These are phyloP conservation scores for Paraphaeosphaeria sporulosa DNA, from an alignment of 2,329 filamentous ascomycete species.

Conservation along the genomic window DNA sequence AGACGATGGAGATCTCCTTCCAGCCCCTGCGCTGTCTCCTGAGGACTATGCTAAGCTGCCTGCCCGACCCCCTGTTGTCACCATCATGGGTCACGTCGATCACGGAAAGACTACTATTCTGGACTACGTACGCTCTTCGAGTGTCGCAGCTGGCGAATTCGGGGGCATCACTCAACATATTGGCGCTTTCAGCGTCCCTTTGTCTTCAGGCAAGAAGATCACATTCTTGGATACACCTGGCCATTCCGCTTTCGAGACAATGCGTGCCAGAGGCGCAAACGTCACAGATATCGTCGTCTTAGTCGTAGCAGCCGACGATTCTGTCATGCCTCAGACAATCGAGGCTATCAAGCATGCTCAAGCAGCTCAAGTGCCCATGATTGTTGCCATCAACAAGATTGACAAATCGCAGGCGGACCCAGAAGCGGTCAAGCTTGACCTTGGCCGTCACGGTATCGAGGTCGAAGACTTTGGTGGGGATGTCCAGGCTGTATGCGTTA, in stretches of 20 bases:
- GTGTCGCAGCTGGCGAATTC: constrained; percentile 88
- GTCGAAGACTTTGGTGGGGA: constrained; percentile 96
- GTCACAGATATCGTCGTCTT: constrained; percentile 97
- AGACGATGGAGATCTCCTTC: constrained; percentile 75
- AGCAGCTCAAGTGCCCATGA: constrained; percentile 87
- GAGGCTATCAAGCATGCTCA: constrained; percentile 96
- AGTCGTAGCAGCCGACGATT: constrained; percentile 95
- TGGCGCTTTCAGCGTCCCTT: constrained; percentile 90
- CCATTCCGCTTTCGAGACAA: constrained; percentile 92
- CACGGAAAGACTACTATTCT: constrained; percentile 97
- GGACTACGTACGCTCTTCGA: constrained; percentile 92
- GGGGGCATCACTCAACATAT: constrained; percentile 99
- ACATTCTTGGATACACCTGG: constrained; percentile 98
- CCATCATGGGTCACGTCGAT: constrained; percentile 99
- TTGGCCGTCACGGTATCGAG: constrained; percentile 82
- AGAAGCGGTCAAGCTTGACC: constrained; percentile 86
- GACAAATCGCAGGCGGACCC: constrained; percentile 85
- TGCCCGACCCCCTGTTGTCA: constrained; percentile 86
- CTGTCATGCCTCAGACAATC: constrained; percentile 95
- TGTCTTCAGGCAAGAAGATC: constrained; percentile 84
- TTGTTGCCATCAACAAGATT: constrained; percentile 97
- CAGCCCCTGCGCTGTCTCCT: constrained; percentile 57
- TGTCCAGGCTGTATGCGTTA: constrained; percentile 88
- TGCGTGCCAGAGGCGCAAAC: constrained; percentile 93
- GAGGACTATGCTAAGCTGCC: constrained; percentile 74